Conservation (phyloP, 805 yeast genomes). For the Huiozyma sinensis region DNA sequence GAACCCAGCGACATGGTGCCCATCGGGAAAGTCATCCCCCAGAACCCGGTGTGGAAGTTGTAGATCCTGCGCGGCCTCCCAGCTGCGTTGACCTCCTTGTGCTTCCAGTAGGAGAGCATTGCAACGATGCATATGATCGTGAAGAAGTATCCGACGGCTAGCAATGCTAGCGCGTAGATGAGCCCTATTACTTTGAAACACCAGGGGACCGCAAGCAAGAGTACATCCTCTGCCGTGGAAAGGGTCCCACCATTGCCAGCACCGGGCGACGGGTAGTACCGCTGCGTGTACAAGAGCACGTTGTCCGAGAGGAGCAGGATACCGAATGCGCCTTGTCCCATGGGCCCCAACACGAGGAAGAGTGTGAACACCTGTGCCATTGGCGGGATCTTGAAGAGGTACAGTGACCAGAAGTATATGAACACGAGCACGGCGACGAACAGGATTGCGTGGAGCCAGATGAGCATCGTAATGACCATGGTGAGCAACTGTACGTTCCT, state of each 20-base stretch:
- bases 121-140: conserved; percentile 34
- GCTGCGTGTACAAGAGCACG: conserved; percentile 16
- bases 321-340: conserved; percentile 78
- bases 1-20: conserved; percentile 70
- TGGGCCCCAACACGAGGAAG: conserved; percentile 71
- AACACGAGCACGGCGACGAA: conserved; percentile 47
- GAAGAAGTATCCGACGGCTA: conserved; percentile 51
- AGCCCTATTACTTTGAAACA: conserved; percentile 29
- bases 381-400: conserved; percentile 49
- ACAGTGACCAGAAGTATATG: conserved; percentile 49
- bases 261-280: conserved; percentile 8
- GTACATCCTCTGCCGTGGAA: conserved; percentile 6
- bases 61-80: conserved; percentile 21
- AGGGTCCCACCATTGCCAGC: neutral
- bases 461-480: conserved; percentile 41
- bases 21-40: conserved; percentile 87
- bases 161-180: conserved; percentile 34
- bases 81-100: conserved; percentile 13
- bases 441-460: conserved; percentile 62
- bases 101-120: conserved; percentile 10
- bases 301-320: conserved; percentile 45
- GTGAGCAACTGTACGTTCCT: conserved; percentile 36
- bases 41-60: conserved; percentile 44
- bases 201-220: conserved; percentile 20
- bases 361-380: conserved; percentile 47